A percentile compares a stretch with the other conserved stretches of the same genome.
These are phyloP conservation scores for Paramecium sexaurelia DNA, from an alignment of 73 alveolate species.

Conservation along the genomic window DNA sequence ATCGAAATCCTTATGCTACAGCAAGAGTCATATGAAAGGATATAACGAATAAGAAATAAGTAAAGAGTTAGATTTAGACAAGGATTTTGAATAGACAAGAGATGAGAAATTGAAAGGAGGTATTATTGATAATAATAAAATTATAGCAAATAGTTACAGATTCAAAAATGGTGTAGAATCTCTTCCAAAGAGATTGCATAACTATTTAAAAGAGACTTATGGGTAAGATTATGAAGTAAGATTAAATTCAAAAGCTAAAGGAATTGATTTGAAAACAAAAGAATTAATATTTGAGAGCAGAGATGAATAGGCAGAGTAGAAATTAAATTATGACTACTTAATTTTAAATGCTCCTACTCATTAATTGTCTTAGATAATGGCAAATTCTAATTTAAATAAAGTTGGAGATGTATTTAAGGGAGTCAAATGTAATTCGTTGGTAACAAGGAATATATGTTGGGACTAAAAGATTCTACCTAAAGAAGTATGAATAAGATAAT, in stretches of 20 bases:
- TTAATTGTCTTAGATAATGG: not conserved
- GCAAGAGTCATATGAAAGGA: not conserved
- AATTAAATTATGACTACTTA: not conserved
- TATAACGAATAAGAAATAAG: not conserved
- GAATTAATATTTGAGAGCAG: not conserved
- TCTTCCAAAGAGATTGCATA: not conserved
- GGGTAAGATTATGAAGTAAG: not conserved
- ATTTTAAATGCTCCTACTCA: constrained; percentile 1
- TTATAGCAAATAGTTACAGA: constrained; percentile 31
- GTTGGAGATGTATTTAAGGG: not conserved
- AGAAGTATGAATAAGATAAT: not conserved
- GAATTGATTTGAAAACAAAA: not conserved
- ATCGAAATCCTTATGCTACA: not conserved
- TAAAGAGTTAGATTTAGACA: not conserved
- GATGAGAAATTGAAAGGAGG: constrained; percentile 1
- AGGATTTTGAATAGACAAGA: not conserved
- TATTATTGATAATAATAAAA: not conserved
- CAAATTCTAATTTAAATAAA: not conserved
- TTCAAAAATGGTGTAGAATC: not conserved
- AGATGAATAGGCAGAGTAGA: not conserved
- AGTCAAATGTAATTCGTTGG: not conserved
- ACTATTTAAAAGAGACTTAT: not conserved
- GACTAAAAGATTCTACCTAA: not conserved
- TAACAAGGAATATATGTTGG: not conserved
- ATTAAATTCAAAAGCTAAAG: not conserved